phyloP scores from a whole-genome alignment of 192 early-diverging fungal genomes.

The Backusella macrospora region DNA sequence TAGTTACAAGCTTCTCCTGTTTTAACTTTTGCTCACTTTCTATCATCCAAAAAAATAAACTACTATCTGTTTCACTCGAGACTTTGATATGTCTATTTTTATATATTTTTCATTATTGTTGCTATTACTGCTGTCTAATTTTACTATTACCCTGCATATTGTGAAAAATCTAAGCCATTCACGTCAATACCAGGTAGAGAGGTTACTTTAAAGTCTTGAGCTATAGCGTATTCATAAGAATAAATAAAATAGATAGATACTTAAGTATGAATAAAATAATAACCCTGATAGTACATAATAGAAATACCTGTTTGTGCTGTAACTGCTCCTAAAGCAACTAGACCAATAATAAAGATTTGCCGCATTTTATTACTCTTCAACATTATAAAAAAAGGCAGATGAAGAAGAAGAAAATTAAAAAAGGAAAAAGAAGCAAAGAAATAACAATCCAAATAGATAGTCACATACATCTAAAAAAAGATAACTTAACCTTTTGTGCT shows the following conservation, averaged over 20 bases:
- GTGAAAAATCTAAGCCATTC: conserved; percentile 33
- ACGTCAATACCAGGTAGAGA: conserved; percentile 41
- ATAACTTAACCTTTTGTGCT: too few relatives aligned
- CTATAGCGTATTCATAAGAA: conserved; percentile 1
- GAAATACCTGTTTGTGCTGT: background rate
- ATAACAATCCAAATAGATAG: background rate
- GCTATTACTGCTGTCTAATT: background rate
- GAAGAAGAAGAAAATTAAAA: background rate
- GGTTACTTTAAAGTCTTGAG: conserved; percentile 45
- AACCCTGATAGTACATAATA: background rate
- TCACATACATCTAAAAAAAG: background rate
- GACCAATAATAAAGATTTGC: background rate
- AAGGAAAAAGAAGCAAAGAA: background rate
- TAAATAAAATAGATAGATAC: background rate
- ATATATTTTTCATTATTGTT: background rate
- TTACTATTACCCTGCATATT: conserved; percentile 53
- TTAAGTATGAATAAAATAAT: background rate
- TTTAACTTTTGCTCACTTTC: conserved; percentile 31
- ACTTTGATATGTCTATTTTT: conserved; percentile 50
- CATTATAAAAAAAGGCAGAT: background rate
- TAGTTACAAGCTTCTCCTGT: conserved; percentile 10
- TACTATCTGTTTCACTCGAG: conserved; percentile 29
- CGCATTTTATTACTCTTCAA: conserved; percentile 5
- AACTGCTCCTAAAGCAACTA: background rate
- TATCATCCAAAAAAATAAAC: conserved; percentile 61